Evolutionary conservation across 2,329 filamentous ascomycete genomes (phyloP).

Genomic region (Proliferodiscus dingleyae): DNA sequence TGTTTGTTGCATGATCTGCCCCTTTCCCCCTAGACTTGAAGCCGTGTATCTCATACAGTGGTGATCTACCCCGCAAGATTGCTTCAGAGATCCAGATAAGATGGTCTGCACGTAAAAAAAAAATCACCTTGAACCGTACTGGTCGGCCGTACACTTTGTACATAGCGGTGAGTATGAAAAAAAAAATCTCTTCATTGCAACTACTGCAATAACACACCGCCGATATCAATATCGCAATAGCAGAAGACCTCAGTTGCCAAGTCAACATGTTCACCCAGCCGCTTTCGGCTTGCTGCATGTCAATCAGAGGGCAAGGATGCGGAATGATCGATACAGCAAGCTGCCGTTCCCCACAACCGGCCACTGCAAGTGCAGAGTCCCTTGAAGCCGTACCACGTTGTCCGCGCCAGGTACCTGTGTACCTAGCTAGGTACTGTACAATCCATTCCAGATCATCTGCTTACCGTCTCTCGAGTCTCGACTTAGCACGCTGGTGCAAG

Average conservation of each 20-base stretch:
- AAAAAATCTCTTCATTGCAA: slow-evolving; percentile 8
- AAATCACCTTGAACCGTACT: background rate
- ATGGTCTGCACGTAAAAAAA: background rate
- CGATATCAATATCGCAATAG: background rate
- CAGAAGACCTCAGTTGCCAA: background rate
- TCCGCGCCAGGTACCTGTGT: background rate
- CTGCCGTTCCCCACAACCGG: slow-evolving; percentile 8
- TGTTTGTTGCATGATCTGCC: too few relatives aligned
- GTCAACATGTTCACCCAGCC: too few relatives aligned
- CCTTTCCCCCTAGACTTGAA: too few relatives aligned
- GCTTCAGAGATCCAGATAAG: background rate
- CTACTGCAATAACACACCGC: slow-evolving; percentile 4
- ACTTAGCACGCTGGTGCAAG: too few relatives aligned
- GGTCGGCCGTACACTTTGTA: background rate
- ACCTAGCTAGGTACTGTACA: too few relatives aligned
- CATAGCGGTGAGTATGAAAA: slow-evolving; percentile 7
- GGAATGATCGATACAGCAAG: slow-evolving; percentile 3
- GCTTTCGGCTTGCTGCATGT: background rate
- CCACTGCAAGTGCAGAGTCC: too few relatives aligned
- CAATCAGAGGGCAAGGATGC: slow-evolving; percentile 1
- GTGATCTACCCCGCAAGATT: too few relatives aligned
- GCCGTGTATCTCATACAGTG: too few relatives aligned
- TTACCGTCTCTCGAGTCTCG: too few relatives aligned
- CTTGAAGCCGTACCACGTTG: slow-evolving; percentile 12
- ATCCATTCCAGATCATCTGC: too few relatives aligned